These are phyloP conservation scores for Cryptococcus amylolentus DNA, from an alignment of 1,284 basidiomycete species.

Conservation along the genomic window DNA sequence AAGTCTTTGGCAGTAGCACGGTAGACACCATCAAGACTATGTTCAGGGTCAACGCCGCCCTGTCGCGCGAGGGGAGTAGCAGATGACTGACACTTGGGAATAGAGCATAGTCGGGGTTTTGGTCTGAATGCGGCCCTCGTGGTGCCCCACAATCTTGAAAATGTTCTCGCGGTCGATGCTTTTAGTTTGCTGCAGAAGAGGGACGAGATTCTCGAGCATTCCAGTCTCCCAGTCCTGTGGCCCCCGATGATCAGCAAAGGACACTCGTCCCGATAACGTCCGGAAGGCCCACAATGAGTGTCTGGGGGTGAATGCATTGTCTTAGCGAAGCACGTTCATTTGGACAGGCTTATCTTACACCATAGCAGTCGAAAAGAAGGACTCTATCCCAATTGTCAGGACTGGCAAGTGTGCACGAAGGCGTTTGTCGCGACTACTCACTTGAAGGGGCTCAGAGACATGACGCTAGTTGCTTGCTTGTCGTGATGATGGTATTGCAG, in stretches of 20 bases:
- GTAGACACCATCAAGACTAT: slow-evolving; percentile 11
- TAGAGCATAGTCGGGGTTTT: slow-evolving; percentile 27
- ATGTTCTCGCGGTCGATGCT: slow-evolving; percentile 16
- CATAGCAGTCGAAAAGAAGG: slow-evolving; percentile 17
- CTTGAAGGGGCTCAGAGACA: background rate
- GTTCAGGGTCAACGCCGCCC: too few species aligned
- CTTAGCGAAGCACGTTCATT: background rate
- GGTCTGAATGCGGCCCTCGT: slow-evolving; percentile 26
- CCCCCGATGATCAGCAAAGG: background rate
- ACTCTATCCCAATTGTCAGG: slow-evolving; percentile 1
- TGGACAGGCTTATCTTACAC: slow-evolving; percentile 5
- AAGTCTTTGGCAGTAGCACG: slow-evolving; percentile 3
- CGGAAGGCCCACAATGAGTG: slow-evolving; percentile 2
- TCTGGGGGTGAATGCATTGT: background rate
- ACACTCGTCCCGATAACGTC: background rate
- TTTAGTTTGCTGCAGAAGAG: slow-evolving; percentile 18
- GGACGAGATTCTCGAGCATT: slow-evolving; percentile 24
- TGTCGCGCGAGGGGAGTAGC: background rate
- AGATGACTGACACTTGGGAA: slow-evolving; percentile 22
- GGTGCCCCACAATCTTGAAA: slow-evolving; percentile 18
- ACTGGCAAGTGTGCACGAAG: background rate
- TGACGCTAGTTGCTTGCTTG: background rate
- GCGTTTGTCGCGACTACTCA: background rate
- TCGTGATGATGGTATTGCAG: too few species aligned
- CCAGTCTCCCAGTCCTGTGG: slow-evolving; percentile 33